Evolutionary conservation across 345 rosid species (phyloP).

Genomic region (Nasturtium officinale): DNA sequence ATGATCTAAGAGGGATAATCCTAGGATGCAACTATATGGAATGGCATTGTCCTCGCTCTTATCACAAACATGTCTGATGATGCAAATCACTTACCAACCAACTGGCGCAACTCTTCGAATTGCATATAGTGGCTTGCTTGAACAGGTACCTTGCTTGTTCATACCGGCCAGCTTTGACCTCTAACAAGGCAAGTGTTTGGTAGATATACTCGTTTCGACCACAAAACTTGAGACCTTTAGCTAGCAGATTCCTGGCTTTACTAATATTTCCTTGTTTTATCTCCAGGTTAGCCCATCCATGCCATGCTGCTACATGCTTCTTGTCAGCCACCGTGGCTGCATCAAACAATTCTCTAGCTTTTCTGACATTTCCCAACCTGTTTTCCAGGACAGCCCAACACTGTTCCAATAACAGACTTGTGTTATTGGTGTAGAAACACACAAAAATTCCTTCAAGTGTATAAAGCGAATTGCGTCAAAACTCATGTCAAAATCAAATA

Average conservation of each 20-base stretch:
- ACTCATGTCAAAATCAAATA: not conserved
- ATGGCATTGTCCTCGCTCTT: slow-evolving; percentile 5
- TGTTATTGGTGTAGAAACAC: slow-evolving; percentile 7
- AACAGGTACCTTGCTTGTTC: slow-evolving; percentile 85
- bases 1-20: not conserved
- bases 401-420: slow-evolving; percentile 49
- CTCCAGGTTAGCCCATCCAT: slow-evolving; percentile 98
- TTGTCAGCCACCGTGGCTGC: slow-evolving; percentile 97
- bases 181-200: slow-evolving; percentile 86
- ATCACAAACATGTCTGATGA: slow-evolving; percentile 7
- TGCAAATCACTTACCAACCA: slow-evolving; percentile 82
- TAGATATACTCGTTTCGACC: slow-evolving; percentile 90
- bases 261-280: slow-evolving; percentile 84
- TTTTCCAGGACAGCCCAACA: slow-evolving; percentile 97
- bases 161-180: slow-evolving; percentile 71
- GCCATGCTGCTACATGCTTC: slow-evolving; percentile 93
- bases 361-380: slow-evolving; percentile 76
- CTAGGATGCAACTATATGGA: not conserved
- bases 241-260: slow-evolving; percentile 91
- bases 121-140: slow-evolving; percentile 84
- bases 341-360: slow-evolving; percentile 90
- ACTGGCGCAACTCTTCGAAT: slow-evolving; percentile 94
- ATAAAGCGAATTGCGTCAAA: not conserved
- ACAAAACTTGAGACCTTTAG: slow-evolving; percentile 83
- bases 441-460: not conserved